Evolutionary conservation across 768 basidiomycete species (phyloP).

Genomic region (Phlebiopsis flavidoalba): DNA sequence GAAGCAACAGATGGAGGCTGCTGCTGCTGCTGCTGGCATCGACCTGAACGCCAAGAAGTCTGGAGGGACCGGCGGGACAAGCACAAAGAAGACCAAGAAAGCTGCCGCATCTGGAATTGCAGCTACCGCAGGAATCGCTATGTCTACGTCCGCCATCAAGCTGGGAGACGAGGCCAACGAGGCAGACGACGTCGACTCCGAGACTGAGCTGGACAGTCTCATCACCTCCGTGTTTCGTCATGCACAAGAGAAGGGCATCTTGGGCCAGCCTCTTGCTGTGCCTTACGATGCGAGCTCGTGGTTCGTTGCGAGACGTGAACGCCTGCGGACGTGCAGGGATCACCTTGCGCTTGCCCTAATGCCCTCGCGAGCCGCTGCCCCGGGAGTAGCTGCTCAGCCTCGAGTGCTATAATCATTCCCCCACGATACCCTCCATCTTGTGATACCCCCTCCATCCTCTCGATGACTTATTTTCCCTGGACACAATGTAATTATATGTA

Average conservation of each 20-base stretch:
- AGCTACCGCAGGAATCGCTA: constrained; percentile 31
- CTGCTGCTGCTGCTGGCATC: constrained; percentile 49
- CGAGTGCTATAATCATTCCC: neutral
- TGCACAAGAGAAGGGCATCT: constrained; percentile 51
- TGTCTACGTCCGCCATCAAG: constrained; percentile 42
- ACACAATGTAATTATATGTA: neutral
- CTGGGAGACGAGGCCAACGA: constrained; percentile 63
- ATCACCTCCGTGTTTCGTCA: constrained; percentile 50
- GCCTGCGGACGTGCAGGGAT: constrained; percentile 37
- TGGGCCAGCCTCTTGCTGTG: constrained; percentile 64
- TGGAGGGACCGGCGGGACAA: constrained; percentile 24
- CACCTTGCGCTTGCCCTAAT: constrained; percentile 26
- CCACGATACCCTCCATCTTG: neutral
- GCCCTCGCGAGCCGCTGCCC: constrained; percentile 19
- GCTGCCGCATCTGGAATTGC: constrained; percentile 29
- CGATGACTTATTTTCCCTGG: neutral
- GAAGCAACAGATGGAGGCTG: constrained; percentile 62
- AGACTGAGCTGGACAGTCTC: constrained; percentile 76
- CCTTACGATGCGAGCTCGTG: constrained; percentile 73
- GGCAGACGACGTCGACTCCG: constrained; percentile 76
- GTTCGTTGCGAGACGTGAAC: constrained; percentile 75
- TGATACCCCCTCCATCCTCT: neutral
- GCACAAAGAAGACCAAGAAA: constrained; percentile 66
- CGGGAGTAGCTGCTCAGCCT: constrained; percentile 10
- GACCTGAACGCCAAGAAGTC: constrained; percentile 34